Base-by-base conservation (phyloP, 2,329 filamentous ascomycete species). In the Purpureocillium lavendulum region DNA sequence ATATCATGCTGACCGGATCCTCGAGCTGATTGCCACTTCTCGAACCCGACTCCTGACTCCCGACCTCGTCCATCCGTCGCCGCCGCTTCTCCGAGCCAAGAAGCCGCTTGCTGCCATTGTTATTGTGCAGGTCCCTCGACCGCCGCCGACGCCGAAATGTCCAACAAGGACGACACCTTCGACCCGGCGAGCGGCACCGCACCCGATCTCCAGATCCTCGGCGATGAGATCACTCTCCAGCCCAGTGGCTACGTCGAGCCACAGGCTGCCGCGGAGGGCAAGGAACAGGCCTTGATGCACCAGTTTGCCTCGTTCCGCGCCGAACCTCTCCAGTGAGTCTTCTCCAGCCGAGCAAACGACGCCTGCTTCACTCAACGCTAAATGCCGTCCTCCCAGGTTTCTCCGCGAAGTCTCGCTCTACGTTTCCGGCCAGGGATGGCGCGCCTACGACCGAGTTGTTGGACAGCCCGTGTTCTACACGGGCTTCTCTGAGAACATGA, bases 401-500 rank as follows among this genome's bases (percentile, higher is more conserved):
- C 77, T 97, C 24, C 87, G 88, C 49, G 92, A 98, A 67, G 83
- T 98, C 28, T 92, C 86, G 35, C 73, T 95, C 28, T 89, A 97
- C 63, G 84, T 97, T 47, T 90, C 87, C 11, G 92, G 92, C 40
- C 84, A 85, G 37, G 90, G 89, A 58, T 98, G 92, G 92, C 85
- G 92, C 45, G 87, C 86, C 44, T 98, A 98, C 66, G 87, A 97
- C 56, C 70, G 84, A 45, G 75, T 89, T 46, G 82, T 97, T 51
- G 92, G 92, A 16, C 89, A 95, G 59, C 87, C 88, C 9, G 82
- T 96, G 47, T 97, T 90, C 67, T 98, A 96, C 61, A 66, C 82
- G 0, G 92, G 92, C 18, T 98, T 95, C 64, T 83, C 82, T 21
- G 90, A 96, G 47, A 80, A 87, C 43, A 95, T 98, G 77, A 94